phyloP scores from a whole-genome alignment of 2,329 filamentous ascomycete genomes.

The Dothideomycetes sp. region DNA sequence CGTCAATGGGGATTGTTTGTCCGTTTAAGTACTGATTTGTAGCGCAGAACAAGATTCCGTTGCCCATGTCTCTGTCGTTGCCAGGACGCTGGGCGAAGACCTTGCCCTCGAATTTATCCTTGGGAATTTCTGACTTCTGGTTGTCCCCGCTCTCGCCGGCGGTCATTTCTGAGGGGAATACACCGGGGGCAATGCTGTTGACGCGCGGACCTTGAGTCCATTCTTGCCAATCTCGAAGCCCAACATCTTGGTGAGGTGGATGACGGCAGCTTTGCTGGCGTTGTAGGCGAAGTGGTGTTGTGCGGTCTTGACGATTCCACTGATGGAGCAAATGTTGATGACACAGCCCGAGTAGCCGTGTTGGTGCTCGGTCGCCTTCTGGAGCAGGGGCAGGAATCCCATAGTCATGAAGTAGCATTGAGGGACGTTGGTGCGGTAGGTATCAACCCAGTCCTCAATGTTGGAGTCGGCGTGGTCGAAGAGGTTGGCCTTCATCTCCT shows the following conservation, averaged over 20 bases:
- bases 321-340: constrained; percentile 40
- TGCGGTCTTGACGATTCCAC: constrained; percentile 36
- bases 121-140: constrained; percentile 47
- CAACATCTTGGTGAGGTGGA: constrained; percentile 49
- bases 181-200: constrained; percentile 48
- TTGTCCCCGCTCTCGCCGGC: constrained; percentile 41
- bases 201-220: constrained; percentile 46
- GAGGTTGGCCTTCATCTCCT: constrained; percentile 35
- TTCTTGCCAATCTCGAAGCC: constrained; percentile 44
- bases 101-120: constrained; percentile 42
- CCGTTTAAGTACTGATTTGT: constrained; percentile 43
- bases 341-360: constrained; percentile 36
- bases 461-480: constrained; percentile 33
- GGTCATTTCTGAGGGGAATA: constrained; percentile 52
- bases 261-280: constrained; percentile 40
- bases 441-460: constrained; percentile 37
- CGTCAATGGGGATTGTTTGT: constrained; percentile 43
- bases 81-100: constrained; percentile 45
- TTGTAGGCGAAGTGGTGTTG: constrained; percentile 43
- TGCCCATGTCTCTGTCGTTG: constrained; percentile 51
- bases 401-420: constrained; percentile 40
- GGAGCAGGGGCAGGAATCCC: constrained; percentile 38
- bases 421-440: constrained; percentile 40
- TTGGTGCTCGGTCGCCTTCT: constrained; percentile 33
- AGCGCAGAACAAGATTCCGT: constrained; percentile 46